Evolutionary conservation across 2,329 filamentous ascomycete species (phyloP).

Genomic region (Emydomyces testavorans): DNA sequence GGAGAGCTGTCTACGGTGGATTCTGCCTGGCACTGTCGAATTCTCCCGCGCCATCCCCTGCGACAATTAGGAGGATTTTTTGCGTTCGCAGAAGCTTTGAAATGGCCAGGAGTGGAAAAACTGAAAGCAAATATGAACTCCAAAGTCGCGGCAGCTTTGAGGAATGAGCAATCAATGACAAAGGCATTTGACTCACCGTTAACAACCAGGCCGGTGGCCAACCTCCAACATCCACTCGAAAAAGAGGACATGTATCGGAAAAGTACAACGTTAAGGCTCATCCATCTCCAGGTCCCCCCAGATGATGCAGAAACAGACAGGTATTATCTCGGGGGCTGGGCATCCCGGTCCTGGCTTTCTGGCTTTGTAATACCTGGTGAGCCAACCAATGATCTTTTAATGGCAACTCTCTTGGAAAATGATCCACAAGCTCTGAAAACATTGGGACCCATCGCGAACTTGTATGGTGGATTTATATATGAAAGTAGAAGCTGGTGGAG

Average conservation of each 20-base stretch:
- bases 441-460: conserved; percentile 41
- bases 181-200: conserved; percentile 14
- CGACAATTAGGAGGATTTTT: conserved; percentile 41
- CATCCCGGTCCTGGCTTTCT: conserved; percentile 45
- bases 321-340: conserved; percentile 41
- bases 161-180: conserved; percentile 8
- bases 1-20: background rate
- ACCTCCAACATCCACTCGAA: conserved; percentile 4
- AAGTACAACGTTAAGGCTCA: conserved; percentile 21
- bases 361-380: conserved; percentile 46
- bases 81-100: conserved; percentile 40
- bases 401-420: conserved; percentile 46
- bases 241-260: conserved; percentile 26
- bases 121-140: conserved; percentile 30
- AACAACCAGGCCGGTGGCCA: background rate
- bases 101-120: conserved; percentile 38
- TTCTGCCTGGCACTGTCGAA: conserved; percentile 27
- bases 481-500: conserved; percentile 45
- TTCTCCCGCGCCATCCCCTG: conserved; percentile 28
- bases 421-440: conserved; percentile 38
- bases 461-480: conserved; percentile 46
- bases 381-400: conserved; percentile 43
- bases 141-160: conserved; percentile 25
- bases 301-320: conserved; percentile 13
- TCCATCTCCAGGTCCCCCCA: conserved; percentile 21